These are phyloP conservation scores for Protostelium mycophagum DNA, from an alignment of 78 protist species.

Conservation along the genomic window DNA sequence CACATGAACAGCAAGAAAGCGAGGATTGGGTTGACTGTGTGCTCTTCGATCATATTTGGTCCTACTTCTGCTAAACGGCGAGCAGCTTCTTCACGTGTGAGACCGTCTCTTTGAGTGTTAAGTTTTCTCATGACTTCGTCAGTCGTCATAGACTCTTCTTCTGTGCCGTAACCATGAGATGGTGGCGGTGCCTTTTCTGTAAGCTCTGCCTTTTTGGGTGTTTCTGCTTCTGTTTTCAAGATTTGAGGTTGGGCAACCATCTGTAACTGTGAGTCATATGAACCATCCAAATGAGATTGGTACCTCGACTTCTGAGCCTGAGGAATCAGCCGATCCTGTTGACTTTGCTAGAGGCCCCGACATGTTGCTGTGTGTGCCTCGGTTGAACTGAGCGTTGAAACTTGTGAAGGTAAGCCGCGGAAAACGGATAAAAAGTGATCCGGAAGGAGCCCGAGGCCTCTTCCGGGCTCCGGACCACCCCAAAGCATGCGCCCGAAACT, in stretches of 20 bases:
- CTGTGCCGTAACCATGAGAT: not conserved
- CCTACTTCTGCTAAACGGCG: constrained; percentile 9
- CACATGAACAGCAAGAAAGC: constrained; percentile 58
- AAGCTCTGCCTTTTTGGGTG: not conserved
- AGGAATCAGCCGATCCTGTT: not conserved
- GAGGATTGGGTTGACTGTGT: constrained; percentile 48
- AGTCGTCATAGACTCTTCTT: not conserved
- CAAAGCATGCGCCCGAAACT: too few species aligned
- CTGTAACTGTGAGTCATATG: not conserved
- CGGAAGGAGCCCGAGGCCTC: too few species aligned
- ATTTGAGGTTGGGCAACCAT: not conserved
- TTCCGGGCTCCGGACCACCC: too few species aligned
- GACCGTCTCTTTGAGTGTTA: not conserved
- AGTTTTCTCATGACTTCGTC: not conserved
- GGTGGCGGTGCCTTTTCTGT: not conserved
- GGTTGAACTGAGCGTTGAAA: too few species aligned
- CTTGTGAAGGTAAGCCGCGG: too few species aligned
- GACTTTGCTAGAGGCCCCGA: too few species aligned
- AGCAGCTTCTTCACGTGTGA: not conserved
- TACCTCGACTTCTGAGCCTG: not conserved
- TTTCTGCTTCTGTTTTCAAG: not conserved
- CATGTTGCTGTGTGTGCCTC: too few species aligned
- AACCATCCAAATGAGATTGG: not conserved
- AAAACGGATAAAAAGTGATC: too few species aligned
- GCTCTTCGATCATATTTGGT: constrained; percentile 47